Evolutionary conservation across 1,284 basidiomycete genomes (phyloP), one percentile per base, ranked within the genome.

Genomic region (Mycena sp.): DNA sequence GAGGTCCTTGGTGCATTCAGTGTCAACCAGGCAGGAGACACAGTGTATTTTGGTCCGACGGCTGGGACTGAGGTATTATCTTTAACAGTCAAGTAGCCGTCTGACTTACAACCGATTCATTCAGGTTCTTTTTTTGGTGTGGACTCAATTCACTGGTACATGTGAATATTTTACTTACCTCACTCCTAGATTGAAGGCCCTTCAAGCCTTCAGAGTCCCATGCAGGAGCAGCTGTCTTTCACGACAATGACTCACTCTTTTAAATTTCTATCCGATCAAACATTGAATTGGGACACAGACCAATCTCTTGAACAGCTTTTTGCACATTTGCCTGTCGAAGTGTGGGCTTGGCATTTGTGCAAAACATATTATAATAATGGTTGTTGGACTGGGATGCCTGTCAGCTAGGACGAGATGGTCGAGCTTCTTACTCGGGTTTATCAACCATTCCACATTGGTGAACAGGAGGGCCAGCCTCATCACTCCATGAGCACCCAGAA

Each of bases 11-110:
- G 78, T 3, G 76, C 77, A 2, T 67, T 79, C 3, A 77, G 74
- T 12, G 70, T 79, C 14, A 74, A 76, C 28, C 74, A 75, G 21
- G 72, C 75, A 43, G 77, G 78, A 9, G 73, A 77, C 56, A 74
- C 77, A 1, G 75, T 74, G 46, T 79, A 78, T 65, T 77, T 78
- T 45, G 78, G 78, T 5, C 73, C 75, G 11, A 77, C 75, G 14
- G 77, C 75, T 17, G 78, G 77, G 14, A 73, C 74, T 9, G 76
- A 78, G 71, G 76, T 77, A 58, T 16, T 25, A 10, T 35, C 29
- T 11, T 35, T 12, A 29, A 19, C 25, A 14, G 6, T 14, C 1
- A 2, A 16, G n/a, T n/a, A n/a, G n/a, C n/a, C n/a, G n/a, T n/a
- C n/a, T n/a, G n/a, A n/a, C n/a, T n/a, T n/a, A n/a, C n/a, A n/a